A percentile compares a stretch with the other conserved stretches of the same genome.
Conservation (phyloP, 2,329 filamentous ascomycete genomes). For the Penicillium sp. region DNA sequence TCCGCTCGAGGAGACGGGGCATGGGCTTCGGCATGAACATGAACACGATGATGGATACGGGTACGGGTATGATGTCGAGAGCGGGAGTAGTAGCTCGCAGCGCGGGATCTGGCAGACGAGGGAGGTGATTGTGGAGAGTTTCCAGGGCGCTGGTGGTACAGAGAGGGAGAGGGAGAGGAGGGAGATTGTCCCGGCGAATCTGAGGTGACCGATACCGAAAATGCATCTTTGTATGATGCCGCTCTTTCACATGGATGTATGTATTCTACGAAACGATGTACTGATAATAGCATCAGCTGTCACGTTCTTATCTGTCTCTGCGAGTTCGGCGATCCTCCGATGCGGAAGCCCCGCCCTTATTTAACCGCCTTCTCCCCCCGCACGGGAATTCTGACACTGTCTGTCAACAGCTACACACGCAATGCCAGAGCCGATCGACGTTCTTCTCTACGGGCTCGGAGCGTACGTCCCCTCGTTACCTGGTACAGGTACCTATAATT, state of each 20-base stretch:
- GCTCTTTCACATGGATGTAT: not conserved
- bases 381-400: not conserved
- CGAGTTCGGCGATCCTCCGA: not conserved
- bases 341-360: not conserved
- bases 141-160: not conserved
- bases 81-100: constrained; percentile 6
- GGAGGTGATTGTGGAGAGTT: constrained; percentile 14
- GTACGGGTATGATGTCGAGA: not conserved
- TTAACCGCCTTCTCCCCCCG: not conserved
- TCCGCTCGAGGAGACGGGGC: constrained; percentile 3
- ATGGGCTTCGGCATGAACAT: not conserved
- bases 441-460: constrained; percentile 60
- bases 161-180: not conserved
- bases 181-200: not conserved
- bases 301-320: not conserved
- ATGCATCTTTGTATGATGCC: not conserved
- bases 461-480: constrained; percentile 48
- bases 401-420: not conserved
- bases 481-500: not conserved
- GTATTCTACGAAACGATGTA: not conserved
- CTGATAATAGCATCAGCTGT: not conserved
- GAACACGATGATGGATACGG: not conserved
- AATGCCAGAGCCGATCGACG: constrained; percentile 36
- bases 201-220: not conserved
- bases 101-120: constrained; percentile 20